These are phyloP conservation scores for Colletotrichum viniferum DNA, from an alignment of 2,329 filamentous ascomycete species.

Conservation along the genomic window DNA sequence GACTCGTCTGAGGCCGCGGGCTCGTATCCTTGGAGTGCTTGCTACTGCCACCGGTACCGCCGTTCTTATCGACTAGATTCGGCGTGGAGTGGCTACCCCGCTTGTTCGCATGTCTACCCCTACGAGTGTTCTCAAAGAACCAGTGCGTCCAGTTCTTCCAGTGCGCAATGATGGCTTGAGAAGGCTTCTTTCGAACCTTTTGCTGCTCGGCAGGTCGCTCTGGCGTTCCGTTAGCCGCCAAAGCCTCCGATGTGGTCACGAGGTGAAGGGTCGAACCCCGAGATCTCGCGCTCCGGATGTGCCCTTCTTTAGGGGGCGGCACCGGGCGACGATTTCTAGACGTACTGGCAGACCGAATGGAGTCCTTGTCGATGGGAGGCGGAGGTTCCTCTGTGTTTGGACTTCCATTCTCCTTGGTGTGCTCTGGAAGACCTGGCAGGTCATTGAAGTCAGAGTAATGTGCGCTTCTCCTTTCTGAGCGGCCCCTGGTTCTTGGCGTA, in stretches of 20 bases:
- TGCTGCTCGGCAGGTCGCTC: conserved; percentile 36
- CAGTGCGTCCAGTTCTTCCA: conserved; percentile 71
- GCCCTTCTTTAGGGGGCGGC: conserved; percentile 84
- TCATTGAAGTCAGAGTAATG: conserved; percentile 71
- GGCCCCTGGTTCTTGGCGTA: conserved; percentile 73
- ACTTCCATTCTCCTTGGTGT: conserved; percentile 46
- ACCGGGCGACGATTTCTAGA: conserved; percentile 76
- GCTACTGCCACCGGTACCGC: conserved; percentile 33
- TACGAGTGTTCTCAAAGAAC: conserved; percentile 63
- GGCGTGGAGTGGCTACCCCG: conserved; percentile 63
- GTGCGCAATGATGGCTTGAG: conserved; percentile 62
- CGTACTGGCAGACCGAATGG: conserved; percentile 75
- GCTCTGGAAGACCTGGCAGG: conserved; percentile 77
- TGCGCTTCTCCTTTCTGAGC: conserved; percentile 76
- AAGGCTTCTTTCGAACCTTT: conserved; percentile 61
- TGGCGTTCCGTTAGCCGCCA: conserved; percentile 39
- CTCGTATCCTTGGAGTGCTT: conserved; percentile 56
- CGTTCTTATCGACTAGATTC: conserved; percentile 58
- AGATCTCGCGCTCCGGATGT: conserved; percentile 70
- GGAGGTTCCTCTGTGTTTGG: conserved; percentile 58
- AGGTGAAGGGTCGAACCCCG: conserved; percentile 87
- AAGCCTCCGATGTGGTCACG: conserved; percentile 67
- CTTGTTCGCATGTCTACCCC: conserved; percentile 52
- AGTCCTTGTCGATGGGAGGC: conserved; percentile 79
- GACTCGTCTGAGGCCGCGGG: conserved; percentile 65